Evolutionary conservation across 1,139 yeast genomes (phyloP).

Genomic region (Suhomyces coccinellae): DNA sequence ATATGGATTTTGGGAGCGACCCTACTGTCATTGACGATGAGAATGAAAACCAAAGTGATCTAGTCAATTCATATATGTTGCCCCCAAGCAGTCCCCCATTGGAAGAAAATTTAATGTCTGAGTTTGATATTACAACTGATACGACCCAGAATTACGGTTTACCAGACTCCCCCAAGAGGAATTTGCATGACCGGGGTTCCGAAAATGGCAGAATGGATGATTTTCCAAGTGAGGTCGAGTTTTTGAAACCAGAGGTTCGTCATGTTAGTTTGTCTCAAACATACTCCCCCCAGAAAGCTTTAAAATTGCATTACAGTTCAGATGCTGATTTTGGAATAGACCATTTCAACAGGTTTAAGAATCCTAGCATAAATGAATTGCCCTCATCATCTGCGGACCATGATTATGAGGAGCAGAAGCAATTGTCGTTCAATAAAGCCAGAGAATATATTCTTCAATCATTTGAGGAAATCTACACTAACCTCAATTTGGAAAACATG

Average conservation of each 20-base stretch:
- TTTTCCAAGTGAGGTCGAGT: conserved; percentile 14
- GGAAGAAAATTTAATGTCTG: conserved; percentile 27
- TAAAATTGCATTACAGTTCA: conserved; percentile 28
- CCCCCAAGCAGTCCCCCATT: conserved; percentile 40
- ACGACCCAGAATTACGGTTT: conserved; percentile 19
- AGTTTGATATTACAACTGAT: conserved; percentile 28
- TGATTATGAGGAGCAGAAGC: conserved; percentile 11
- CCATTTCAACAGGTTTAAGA: conserved; percentile 41
- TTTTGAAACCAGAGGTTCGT: conserved; percentile 9
- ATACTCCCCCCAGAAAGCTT: conserved; percentile 12
- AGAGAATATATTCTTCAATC: conserved; percentile 36
- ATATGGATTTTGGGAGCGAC: conserved; percentile 18
- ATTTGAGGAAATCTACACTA: conserved; percentile 41
- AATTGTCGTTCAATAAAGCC: conserved; percentile 23
- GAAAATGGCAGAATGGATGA: neutral
- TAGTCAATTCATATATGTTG: conserved; percentile 2
- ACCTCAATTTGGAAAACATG: conserved; percentile 44
- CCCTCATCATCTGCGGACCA: conserved; percentile 26
- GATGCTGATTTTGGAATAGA: conserved; percentile 52
- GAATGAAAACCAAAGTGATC: conserved; percentile 12
- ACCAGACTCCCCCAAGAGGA: conserved; percentile 30
- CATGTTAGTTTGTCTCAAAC: conserved; percentile 6
- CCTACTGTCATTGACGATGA: conserved; percentile 22
- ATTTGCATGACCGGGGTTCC: conserved; percentile 2
- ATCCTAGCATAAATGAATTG: conserved; percentile 27